Conservation (phyloP, 2,329 filamentous ascomycete genomes). For the Reticulascus tulasneorum region DNA sequence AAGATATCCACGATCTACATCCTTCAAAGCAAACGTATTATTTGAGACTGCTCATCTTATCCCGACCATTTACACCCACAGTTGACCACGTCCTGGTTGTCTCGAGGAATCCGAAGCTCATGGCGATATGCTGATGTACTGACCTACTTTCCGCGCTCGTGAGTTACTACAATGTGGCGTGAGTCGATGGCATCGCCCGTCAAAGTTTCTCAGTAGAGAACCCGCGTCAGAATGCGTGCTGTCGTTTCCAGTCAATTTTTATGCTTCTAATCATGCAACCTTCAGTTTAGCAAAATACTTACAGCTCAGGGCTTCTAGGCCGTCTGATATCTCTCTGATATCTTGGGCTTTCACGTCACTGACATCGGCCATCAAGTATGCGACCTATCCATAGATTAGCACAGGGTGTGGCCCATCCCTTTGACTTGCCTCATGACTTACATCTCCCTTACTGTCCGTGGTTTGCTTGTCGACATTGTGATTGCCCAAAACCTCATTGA, state of each 20-base stretch:
- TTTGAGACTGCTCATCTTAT: too few species aligned
- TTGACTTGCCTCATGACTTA: conserved; percentile 32
- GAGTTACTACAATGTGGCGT: too few species aligned
- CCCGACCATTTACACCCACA: too few species aligned
- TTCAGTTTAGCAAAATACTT: conserved; percentile 33
- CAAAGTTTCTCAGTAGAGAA: too few species aligned
- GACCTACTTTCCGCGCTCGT: too few species aligned
- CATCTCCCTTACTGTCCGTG: conserved; percentile 89
- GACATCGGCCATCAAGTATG: conserved; percentile 97
- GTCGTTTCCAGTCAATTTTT: conserved; percentile 2
- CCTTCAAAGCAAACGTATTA: too few species aligned
- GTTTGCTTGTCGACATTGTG: conserved; percentile 99
- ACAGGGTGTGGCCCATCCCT: neutral
- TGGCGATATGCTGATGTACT: too few species aligned
- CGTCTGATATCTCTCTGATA: conserved; percentile 82
- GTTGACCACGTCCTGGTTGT: too few species aligned
- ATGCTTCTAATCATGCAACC: neutral
- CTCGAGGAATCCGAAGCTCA: too few species aligned
- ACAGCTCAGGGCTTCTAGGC: conserved; percentile 77
- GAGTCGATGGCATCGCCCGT: too few species aligned
- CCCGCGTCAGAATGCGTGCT: conserved; percentile 44
- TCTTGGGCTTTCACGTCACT: conserved; percentile 77
- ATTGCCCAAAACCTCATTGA: conserved; percentile 90
- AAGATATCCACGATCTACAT: too few species aligned
- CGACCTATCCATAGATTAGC: conserved; percentile 49